Conservation (phyloP, 805 yeast genomes). For the Candida morakotiae region DNA sequence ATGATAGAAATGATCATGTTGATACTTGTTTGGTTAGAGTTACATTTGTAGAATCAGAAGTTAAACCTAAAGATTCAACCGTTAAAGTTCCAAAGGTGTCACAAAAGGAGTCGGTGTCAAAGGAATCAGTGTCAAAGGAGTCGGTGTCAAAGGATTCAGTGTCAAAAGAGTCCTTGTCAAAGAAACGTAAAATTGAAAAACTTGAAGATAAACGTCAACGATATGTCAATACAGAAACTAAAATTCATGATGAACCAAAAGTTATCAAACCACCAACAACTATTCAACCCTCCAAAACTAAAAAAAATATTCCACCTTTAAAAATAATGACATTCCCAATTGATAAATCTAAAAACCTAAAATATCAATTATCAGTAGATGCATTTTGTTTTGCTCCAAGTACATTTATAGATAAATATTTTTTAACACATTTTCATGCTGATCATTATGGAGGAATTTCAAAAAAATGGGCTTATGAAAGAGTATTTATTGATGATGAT, state of each 20-base stretch:
- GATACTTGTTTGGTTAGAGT: conserved; percentile 43
- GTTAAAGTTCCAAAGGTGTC: neutral
- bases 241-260: conserved; percentile 4
- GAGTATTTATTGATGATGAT: conserved; percentile 26
- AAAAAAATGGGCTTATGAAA: conserved; percentile 61
- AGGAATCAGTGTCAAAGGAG: neutral
- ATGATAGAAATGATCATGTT: conserved; percentile 50
- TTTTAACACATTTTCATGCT: conserved; percentile 82
- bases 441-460: conserved; percentile 91
- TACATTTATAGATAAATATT: conserved; percentile 46
- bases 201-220: conserved; percentile 14
- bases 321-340: conserved; percentile 46
- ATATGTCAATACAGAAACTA: conserved; percentile 11
- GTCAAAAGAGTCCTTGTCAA: neutral
- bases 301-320: conserved; percentile 47
- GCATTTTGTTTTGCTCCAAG: conserved; percentile 55
- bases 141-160: neutral
- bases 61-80: neutral
- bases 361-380: conserved; percentile 54
- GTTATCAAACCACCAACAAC: conserved; percentile 4
- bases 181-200: conserved; percentile 14
- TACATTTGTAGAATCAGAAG: conserved; percentile 16
- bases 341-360: conserved; percentile 10
- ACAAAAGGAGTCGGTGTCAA: neutral
- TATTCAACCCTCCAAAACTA: conserved; percentile 5